Evolutionary conservation across 2,329 filamentous ascomycete genomes (phyloP).

Genomic region (Endothia cerciana): DNA sequence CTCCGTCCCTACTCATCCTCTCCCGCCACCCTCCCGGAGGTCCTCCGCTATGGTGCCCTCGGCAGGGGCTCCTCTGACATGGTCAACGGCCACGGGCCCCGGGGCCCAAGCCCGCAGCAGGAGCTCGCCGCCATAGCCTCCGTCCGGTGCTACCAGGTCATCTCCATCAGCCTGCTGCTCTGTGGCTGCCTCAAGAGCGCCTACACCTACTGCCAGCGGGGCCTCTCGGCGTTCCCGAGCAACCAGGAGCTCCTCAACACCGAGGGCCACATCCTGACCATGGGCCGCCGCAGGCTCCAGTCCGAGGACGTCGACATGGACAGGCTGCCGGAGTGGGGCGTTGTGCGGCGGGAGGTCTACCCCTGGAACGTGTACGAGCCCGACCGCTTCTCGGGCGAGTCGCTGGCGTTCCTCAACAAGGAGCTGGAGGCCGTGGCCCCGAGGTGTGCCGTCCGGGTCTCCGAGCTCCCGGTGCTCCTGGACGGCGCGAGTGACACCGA

Average conservation of each 20-base stretch:
- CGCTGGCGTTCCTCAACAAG: slow-evolving; percentile 72
- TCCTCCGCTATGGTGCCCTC: slow-evolving; percentile 51
- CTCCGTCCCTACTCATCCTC: slow-evolving; percentile 46
- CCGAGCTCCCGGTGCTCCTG: slow-evolving; percentile 74
- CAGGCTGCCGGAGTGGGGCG: slow-evolving; percentile 69
- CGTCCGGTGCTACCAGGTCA: slow-evolving; percentile 62
- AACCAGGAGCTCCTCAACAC: slow-evolving; percentile 61
- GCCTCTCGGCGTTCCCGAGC: slow-evolving; percentile 56
- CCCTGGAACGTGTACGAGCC: slow-evolving; percentile 71
- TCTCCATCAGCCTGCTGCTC: slow-evolving; percentile 62
- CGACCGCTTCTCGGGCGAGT: slow-evolving; percentile 70
- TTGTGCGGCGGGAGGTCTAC: slow-evolving; percentile 72
- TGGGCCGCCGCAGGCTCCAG: slow-evolving; percentile 54
- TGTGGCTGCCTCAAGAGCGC: slow-evolving; percentile 73
- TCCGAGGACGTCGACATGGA: slow-evolving; percentile 51
- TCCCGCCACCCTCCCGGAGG: slow-evolving; percentile 42
- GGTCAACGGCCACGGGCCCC: slow-evolving; percentile 39
- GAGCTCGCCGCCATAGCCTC: slow-evolving; percentile 55
- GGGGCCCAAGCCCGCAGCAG: slow-evolving; percentile 40
- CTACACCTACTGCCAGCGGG: slow-evolving; percentile 66
- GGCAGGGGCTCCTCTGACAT: slow-evolving; percentile 39
- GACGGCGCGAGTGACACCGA: slow-evolving; percentile 56
- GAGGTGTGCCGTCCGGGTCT: slow-evolving; percentile 78
- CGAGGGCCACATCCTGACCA: slow-evolving; percentile 56
- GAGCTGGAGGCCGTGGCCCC: slow-evolving; percentile 72